These are phyloP conservation scores for Colletotrichum lindemuthianum DNA, from an alignment of 2,329 filamentous ascomycete genomes.

Conservation along the genomic window DNA sequence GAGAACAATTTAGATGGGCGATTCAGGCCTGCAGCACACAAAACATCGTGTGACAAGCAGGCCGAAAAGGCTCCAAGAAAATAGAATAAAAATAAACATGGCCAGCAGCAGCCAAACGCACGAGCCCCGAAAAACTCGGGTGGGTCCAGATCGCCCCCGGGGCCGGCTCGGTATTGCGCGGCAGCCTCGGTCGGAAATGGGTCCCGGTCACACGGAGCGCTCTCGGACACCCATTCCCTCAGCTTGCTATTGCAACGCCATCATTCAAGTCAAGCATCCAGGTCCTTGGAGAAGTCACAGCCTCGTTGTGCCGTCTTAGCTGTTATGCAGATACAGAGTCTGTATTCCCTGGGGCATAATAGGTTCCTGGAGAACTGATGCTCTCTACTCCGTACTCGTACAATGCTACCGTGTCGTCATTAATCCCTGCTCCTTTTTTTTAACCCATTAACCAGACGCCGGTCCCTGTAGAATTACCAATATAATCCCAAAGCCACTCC, in stretches of 20 bases:
- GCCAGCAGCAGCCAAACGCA: neutral
- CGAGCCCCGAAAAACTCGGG: neutral
- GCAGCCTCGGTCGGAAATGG: slow-evolving; percentile 11
- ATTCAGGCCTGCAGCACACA: slow-evolving; percentile 12
- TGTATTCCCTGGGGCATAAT: slow-evolving; percentile 17
- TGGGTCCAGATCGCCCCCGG: neutral
- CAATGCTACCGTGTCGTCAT: slow-evolving; percentile 35
- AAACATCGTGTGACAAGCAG: slow-evolving; percentile 15
- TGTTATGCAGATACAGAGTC: slow-evolving; percentile 16
- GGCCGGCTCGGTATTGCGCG: slow-evolving; percentile 19
- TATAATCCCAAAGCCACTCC: slow-evolving; percentile 11
- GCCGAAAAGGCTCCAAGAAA: slow-evolving; percentile 4
- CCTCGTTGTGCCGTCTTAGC: neutral
- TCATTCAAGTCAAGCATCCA: neutral
- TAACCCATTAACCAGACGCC: slow-evolving; percentile 25
- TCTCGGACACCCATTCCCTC: neutral
- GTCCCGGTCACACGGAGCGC: slow-evolving; percentile 4
- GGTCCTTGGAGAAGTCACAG: neutral
- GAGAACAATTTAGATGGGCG: slow-evolving; percentile 2
- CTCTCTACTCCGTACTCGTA: slow-evolving; percentile 34
- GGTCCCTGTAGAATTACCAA: slow-evolving; percentile 13
- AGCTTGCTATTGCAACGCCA: too few species aligned
- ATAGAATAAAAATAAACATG: too few species aligned
- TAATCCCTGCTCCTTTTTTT: slow-evolving; percentile 25
- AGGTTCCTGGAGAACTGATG: slow-evolving; percentile 24